A percentile compares a stretch with the other conserved stretches of the same genome.
phyloP scores from a whole-genome alignment of 805 yeast species.

The Tetrapisispora taiwanensis region DNA sequence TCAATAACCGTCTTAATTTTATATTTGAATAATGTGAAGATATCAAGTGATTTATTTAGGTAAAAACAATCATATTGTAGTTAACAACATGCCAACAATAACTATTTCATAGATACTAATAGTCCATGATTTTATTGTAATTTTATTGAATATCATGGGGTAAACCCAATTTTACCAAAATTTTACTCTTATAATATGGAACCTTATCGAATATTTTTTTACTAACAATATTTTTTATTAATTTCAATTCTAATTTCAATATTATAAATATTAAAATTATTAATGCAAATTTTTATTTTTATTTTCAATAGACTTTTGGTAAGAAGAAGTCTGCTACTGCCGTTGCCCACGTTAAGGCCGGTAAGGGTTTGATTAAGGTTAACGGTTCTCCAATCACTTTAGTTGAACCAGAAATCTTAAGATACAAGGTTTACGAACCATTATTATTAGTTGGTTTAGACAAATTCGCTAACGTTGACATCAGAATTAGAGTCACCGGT shows the following conservation, averaged over 20 bases:
- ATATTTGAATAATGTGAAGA: no score
- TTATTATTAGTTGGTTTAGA: constrained; percentile 95
- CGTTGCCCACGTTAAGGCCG: constrained; percentile 99
- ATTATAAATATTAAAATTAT: not conserved
- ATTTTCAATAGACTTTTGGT: constrained; percentile 79
- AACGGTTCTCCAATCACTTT: constrained; percentile 99
- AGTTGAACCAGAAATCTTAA: constrained; percentile 97
- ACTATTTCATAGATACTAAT: no score
- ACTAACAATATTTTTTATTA: constrained; percentile 7
- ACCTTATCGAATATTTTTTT: not conserved
- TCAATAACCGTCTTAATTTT: no score
- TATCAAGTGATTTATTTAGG: no score
- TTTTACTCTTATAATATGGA: no score
- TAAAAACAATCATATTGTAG: no score
- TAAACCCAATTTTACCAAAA: no score
- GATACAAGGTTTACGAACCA: constrained; percentile 99
- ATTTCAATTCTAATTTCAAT: not conserved
- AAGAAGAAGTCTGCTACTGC: constrained; percentile 99
- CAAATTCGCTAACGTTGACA: constrained; percentile 96
- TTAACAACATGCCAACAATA: no score
- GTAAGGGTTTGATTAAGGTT: constrained; percentile 98
- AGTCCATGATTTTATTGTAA: no score
- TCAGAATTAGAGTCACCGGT: constrained; percentile 98
- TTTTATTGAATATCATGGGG: no score
- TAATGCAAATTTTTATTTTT: not conserved